phyloP scores from a whole-genome alignment of 768 basidiomycete genomes.

The Russula dissimulans region DNA sequence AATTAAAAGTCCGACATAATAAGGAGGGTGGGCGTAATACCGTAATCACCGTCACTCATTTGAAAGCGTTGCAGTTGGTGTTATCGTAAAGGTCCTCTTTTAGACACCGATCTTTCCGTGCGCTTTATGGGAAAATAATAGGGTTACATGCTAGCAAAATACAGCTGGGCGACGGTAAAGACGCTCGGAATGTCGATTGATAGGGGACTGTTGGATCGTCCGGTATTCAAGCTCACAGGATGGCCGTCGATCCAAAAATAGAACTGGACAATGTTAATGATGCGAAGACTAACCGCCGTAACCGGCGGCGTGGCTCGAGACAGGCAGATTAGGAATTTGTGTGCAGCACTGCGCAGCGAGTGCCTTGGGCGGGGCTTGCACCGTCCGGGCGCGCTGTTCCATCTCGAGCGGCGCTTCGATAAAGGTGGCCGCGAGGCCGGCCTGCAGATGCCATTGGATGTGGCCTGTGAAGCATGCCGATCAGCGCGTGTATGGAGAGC shows the following conservation, averaged over 20 bases:
- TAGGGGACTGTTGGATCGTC: too few species aligned
- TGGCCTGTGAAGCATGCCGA: conserved; percentile 39
- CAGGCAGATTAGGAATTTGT: conserved; percentile 45
- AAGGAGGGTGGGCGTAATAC: too few species aligned
- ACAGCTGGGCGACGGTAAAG: too few species aligned
- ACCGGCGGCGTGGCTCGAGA: conserved; percentile 84
- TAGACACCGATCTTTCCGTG: too few species aligned
- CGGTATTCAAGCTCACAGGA: not conserved
- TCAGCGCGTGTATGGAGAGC: not conserved
- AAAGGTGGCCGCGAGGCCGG: conserved; percentile 78
- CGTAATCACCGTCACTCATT: too few species aligned
- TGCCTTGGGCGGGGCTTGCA: conserved; percentile 39
- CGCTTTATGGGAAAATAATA: too few species aligned
- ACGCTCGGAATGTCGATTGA: too few species aligned
- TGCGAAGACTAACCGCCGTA: conserved; percentile 73
- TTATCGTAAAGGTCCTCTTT: too few species aligned
- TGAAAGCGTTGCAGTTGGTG: too few species aligned
- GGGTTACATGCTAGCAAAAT: too few species aligned
- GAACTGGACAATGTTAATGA: conserved; percentile 73
- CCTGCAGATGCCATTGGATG: conserved; percentile 80
- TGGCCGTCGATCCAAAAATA: conserved; percentile 89
- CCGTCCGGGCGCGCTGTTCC: conserved; percentile 40
- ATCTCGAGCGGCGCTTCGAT: conserved; percentile 70
- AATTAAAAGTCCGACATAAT: too few species aligned
- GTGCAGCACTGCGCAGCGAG: conserved; percentile 65